Conservation (phyloP, 805 yeast genomes). For the Zygoascus biomembranicola region DNA sequence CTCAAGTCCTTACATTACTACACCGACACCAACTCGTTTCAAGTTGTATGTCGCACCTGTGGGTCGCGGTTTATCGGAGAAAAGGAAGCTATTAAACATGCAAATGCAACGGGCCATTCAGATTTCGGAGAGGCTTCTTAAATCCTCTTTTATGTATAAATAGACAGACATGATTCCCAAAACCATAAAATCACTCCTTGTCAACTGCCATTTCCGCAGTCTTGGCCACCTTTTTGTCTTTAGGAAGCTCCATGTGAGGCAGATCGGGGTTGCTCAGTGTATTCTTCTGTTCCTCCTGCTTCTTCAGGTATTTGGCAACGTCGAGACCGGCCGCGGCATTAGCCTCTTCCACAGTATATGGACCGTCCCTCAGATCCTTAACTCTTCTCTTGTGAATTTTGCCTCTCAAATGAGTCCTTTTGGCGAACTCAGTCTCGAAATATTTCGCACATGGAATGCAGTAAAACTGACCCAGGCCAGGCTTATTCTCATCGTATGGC, state of each 20-base stretch:
- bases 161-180: background rate
- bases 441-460: conserved; percentile 93
- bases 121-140: conserved; percentile 44
- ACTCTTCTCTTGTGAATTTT: conserved; percentile 85
- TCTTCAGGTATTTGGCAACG: conserved; percentile 51
- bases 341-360: conserved; percentile 81
- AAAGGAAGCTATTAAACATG: conserved; percentile 56
- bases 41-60: conserved; percentile 52
- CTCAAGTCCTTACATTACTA: conserved; percentile 48
- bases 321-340: conserved; percentile 86
- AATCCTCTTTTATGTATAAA: background rate
- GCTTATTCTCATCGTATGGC: conserved; percentile 78
- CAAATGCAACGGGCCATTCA: conserved; percentile 50
- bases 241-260: conserved; percentile 1
- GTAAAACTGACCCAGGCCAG: conserved; percentile 92
- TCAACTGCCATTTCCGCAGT: background rate
- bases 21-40: conserved; percentile 56
- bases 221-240: background rate
- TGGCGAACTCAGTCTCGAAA: conserved; percentile 68
- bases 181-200: background rate
- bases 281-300: conserved; percentile 31
- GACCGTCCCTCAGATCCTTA: conserved; percentile 63
- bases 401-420: conserved; percentile 62
- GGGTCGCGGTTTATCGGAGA: conserved; percentile 49
- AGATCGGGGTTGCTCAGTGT: background rate